Evolutionary conservation across 2,329 filamentous ascomycete species (phyloP).

Genomic region (Botrytis tulipae): DNA sequence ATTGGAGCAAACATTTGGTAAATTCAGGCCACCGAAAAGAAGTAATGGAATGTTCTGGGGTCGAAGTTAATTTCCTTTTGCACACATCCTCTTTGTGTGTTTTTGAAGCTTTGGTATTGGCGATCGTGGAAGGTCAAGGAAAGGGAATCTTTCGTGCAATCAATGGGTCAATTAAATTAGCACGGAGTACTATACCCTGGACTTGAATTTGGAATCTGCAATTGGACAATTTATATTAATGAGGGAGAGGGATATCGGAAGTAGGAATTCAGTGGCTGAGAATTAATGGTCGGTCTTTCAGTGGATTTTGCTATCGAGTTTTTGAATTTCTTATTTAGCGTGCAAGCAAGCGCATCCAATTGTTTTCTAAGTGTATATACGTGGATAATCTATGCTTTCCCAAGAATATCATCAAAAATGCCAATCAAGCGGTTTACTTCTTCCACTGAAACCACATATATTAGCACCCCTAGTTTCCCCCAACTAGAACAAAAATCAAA

Average conservation of each 20-base stretch:
- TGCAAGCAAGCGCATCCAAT: not conserved
- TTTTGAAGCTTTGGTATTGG: not conserved
- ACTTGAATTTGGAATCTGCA: not conserved
- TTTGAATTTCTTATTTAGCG: not conserved
- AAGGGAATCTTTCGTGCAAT: not conserved
- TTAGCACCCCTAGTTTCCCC: conserved; percentile 17
- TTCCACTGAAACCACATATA: conserved; percentile 45
- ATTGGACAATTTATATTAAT: not conserved
- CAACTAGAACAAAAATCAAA: not conserved
- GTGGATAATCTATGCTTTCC: not conserved
- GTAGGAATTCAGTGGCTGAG: not conserved
- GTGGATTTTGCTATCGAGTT: not conserved
- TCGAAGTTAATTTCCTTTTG: not conserved
- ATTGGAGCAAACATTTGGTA: conserved; percentile 33
- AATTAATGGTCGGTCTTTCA: not conserved
- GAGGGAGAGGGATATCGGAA: too few species aligned
- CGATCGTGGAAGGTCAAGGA: not conserved
- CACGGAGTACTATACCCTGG: conserved; percentile 10
- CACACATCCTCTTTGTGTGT: not conserved
- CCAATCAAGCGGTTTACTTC: conserved; percentile 54
- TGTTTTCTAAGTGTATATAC: not conserved
- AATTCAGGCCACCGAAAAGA: conserved; percentile 30
- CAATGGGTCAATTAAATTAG: not conserved
- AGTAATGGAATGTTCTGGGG: conserved; percentile 15
- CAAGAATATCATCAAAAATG: conserved; percentile 46